Evolutionary conservation across 2,329 filamentous ascomycete species (phyloP).

Genomic region (Pseudofabraea citricarpa): DNA sequence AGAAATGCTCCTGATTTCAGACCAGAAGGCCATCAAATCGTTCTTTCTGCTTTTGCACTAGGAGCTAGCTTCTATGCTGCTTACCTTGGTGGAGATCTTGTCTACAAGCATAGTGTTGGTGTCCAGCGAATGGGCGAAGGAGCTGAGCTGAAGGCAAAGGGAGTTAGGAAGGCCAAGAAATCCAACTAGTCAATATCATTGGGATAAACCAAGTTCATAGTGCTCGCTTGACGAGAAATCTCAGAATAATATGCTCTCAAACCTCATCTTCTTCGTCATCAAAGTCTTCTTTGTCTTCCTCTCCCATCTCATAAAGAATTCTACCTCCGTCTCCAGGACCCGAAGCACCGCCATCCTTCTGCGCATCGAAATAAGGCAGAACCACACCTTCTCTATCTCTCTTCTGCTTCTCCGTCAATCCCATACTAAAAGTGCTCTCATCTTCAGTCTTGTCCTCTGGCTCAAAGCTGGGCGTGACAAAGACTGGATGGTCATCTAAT

Average conservation of each 20-base stretch:
- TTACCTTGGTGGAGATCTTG: conserved; percentile 10
- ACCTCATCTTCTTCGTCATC: conserved; percentile 73
- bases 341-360: conserved; percentile 63
- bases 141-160: conserved; percentile 7
- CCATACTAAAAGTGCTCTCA: conserved; percentile 78
- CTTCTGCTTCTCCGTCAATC: conserved; percentile 86
- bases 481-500: conserved; percentile 73
- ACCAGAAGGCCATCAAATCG: conserved; percentile 1
- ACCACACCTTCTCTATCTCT: conserved; percentile 84
- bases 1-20: neutral
- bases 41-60: conserved; percentile 5
- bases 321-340: conserved; percentile 80
- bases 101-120: conserved; percentile 13
- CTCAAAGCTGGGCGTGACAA: conserved; percentile 41
- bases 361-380: conserved; percentile 93
- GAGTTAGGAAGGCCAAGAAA: too few species aligned
- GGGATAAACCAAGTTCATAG: too few species aligned
- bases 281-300: conserved; percentile 94
- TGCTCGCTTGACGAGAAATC: too few species aligned
- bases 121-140: conserved; percentile 14
- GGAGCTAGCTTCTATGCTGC: conserved; percentile 7
- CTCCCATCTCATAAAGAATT: conserved; percentile 95
- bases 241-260: conserved; percentile 6
- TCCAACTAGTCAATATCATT: too few species aligned
- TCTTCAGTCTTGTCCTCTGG: conserved; percentile 42